Evolutionary conservation across 2,329 filamentous ascomycete genomes (phyloP).

Genomic region (Penicillium crustosum): DNA sequence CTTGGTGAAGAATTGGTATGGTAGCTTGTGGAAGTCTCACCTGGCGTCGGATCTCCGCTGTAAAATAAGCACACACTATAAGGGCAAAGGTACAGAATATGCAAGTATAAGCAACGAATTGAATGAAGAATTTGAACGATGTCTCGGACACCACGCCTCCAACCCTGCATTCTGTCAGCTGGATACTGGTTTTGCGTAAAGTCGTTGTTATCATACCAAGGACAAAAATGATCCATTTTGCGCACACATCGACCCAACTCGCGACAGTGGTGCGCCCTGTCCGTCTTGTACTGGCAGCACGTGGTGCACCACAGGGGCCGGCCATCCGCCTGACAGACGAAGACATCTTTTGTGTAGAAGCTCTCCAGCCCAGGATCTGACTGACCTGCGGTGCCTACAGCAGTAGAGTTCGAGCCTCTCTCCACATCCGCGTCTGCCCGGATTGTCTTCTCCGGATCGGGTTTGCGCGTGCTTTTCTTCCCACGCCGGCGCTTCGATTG

Average conservation of each 20-base stretch:
- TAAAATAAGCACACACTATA: conserved; percentile 62
- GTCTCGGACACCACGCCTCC: conserved; percentile 87
- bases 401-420: conserved; percentile 24
- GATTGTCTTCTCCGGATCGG: conserved; percentile 26
- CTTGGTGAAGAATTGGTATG: background rate
- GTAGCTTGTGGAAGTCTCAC: conserved; percentile 32
- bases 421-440: conserved; percentile 30
- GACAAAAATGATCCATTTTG: conserved; percentile 96
- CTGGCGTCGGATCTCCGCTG: conserved; percentile 55
- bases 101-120: conserved; percentile 74
- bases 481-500: conserved; percentile 19
- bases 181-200: background rate
- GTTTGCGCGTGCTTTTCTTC: conserved; percentile 27
- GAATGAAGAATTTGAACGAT: conserved; percentile 86
- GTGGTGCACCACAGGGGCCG: conserved; percentile 82
- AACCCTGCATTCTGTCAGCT: conserved; percentile 57
- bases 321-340: conserved; percentile 79
- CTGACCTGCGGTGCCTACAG: conserved; percentile 28
- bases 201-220: conserved; percentile 55
- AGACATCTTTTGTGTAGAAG: conserved; percentile 81
- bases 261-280: conserved; percentile 82
- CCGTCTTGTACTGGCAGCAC: conserved; percentile 84
- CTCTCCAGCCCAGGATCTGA: conserved; percentile 68
- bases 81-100: conserved; percentile 67
- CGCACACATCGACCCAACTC: conserved; percentile 77